Evolutionary conservation across 2,329 filamentous ascomycete genomes (phyloP), one percentile per base, ranked within the genome.

Genomic region (Phoma sp.): DNA sequence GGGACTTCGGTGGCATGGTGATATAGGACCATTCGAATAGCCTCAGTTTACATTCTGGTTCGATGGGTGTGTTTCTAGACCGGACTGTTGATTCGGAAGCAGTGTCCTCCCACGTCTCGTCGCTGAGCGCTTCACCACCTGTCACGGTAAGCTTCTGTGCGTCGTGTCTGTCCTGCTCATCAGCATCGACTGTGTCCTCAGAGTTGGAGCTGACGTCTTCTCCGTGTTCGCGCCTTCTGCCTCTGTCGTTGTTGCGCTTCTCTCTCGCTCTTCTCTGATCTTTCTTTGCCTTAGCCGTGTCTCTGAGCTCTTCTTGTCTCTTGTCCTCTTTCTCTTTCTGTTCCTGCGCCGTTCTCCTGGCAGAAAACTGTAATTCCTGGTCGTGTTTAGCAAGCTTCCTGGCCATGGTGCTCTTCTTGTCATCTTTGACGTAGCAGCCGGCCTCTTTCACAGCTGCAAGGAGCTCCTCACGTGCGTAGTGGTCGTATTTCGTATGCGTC

Each of bases 401-500:
- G 7, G 63, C 63, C 63, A 73, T 70, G 35, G 63, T 59, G 25
- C 54, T 53, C 39, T 74, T 74, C 40, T 62, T 65, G 65, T 72
- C 68, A 25, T 73, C 69, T 31, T 72, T 71, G 12, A 58, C 43
- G n/a, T 62, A 70, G 40, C 69, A 43, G 10, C 59, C 54, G 2
- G 60, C 59, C n/a, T 61, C 65, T 15, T 61, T 64, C 7, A 60
- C 53, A 4, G 59, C 60, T 15, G 45, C 31, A 6, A 62, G 43
- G 0, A 75, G 66, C 25, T 69, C 64, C 21, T 57, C 55, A 35
- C 68, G 64, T 31, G 59, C 63, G 40, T 58, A 62, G 4, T 61
- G 45, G 35, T 75, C 72, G 55, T 67, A 74, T 8, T 67, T 57
- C 6, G 71, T 72, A n/a, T 64, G 45, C 0, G 72, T 74, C 8